Evolutionary conservation across 2,329 filamentous ascomycete species (phyloP), one percentile per base, ranked within the genome.

Genomic region (Arthrobotrys iridis): DNA sequence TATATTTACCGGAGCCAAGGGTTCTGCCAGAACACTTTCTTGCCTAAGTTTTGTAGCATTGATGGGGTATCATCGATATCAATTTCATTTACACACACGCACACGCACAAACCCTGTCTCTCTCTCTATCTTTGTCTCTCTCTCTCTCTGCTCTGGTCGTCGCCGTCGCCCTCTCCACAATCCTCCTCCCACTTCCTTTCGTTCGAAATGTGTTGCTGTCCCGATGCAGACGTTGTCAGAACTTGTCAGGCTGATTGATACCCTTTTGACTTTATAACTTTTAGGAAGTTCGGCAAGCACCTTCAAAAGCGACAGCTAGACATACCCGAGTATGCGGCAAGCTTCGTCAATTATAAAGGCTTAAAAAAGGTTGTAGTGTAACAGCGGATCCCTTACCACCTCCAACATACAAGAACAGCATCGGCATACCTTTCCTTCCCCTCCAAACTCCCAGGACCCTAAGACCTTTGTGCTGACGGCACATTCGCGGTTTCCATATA

Each of bases 221-320:
- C 18, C 35, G 30, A 15, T 40, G 57, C n/a, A 63, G 22, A 57
- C 8, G 24, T 30, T 18, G 20, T 22, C 3, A 15, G 46, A 62
- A 43, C 26, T 4, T 59, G 22, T 67, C 35, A 33, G 37, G 58
- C 58, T 71, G 30, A 63, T 60, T 22, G 48, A 41, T 52, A 45
- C 30, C 43, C 33, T 28, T 15, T 33, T 22, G 48, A 22, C 8
- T 45, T 33, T 48, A 11, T 68, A 20, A 41, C 43, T 60, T 77
- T 59, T 80, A 99, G 94, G 95, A 99, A 99, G 88, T 99, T 99
- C 86, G 95, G 95, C 83, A 99, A 99, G 86, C 93, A 97, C 83
- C 97, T 99, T 79, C 95, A 98, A 86, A 97, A 97, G 86, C 91
- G 93, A 82, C 95, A 99, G 87, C 92, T 99, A 81, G 95, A 99